phyloP scores from a whole-genome alignment of 139 green algal genomes.

The Volvox africanus region DNA sequence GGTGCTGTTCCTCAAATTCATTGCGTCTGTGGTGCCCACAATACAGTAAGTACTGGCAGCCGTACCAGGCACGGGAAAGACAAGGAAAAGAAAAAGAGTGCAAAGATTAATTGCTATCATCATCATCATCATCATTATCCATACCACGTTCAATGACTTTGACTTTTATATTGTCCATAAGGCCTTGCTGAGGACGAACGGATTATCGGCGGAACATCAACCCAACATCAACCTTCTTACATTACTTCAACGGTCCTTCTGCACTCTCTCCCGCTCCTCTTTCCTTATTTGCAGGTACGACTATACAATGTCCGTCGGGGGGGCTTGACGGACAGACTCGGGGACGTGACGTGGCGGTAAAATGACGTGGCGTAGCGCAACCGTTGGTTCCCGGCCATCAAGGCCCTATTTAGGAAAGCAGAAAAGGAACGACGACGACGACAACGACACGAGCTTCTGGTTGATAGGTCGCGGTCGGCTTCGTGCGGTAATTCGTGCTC shows the following conservation, averaged over 20 bases:
- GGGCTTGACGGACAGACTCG: constrained; percentile 33
- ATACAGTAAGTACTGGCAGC: constrained; percentile 75
- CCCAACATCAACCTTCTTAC: neutral
- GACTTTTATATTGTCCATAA: too few species aligned
- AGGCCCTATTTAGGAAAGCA: too few species aligned
- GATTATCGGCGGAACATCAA: neutral
- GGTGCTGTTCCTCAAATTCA: constrained; percentile 97
- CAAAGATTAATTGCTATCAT: neutral
- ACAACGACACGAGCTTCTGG: too few species aligned
- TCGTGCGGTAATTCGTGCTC: too few species aligned
- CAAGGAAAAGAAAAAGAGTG: neutral
- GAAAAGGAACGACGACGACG: too few species aligned
- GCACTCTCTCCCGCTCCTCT: too few species aligned
- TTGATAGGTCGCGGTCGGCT: too few species aligned
- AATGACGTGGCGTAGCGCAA: too few species aligned
- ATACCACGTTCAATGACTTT: neutral
- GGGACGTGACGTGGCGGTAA: too few species aligned
- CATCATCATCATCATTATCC: neutral
- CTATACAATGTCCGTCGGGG: constrained; percentile 83
- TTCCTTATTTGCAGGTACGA: constrained; percentile 84
- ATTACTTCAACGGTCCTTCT: neutral
- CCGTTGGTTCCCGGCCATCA: too few species aligned
- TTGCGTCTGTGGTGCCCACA: constrained; percentile 92
- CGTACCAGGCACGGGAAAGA: neutral
- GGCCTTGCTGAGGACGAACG: neutral